Conservation (phyloP, 805 yeast genomes). For the Hanseniaspora guilliermondii region DNA sequence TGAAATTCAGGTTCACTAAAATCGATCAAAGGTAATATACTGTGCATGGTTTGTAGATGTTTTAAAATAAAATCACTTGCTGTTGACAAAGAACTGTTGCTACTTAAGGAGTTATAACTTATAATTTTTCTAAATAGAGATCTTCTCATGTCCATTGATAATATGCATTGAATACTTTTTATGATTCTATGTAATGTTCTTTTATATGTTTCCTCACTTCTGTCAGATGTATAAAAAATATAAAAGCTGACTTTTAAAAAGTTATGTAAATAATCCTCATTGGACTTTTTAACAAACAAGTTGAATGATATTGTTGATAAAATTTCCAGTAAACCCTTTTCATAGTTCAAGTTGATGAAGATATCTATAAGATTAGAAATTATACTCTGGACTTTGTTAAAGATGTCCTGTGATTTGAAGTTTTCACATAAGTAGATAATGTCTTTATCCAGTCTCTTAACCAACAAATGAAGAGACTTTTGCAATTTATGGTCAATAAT, state of each 20-base stretch:
- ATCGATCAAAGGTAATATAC: background rate
- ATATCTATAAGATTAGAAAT: background rate
- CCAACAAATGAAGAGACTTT: background rate
- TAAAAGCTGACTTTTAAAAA: conserved; percentile 17
- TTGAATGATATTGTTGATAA: conserved; percentile 24
- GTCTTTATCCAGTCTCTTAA: background rate
- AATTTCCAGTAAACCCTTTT: conserved; percentile 16
- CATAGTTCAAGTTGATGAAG: background rate
- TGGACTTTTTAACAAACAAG: conserved; percentile 17
- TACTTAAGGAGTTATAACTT: conserved; percentile 18
- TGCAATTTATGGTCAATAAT: background rate
- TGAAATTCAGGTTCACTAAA: background rate
- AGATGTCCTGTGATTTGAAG: background rate
- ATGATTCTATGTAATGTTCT: conserved; percentile 17
- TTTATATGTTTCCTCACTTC: background rate
- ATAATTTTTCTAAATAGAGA: conserved; percentile 19
- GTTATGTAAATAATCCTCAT: conserved; percentile 14
- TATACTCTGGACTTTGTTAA: background rate
- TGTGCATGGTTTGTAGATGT: background rate
- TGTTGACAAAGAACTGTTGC: conserved; percentile 10
- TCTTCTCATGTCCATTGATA: conserved; percentile 12
- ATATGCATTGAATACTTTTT: conserved; percentile 18
- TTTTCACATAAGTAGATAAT: background rate
- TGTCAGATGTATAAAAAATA: conserved; percentile 12
- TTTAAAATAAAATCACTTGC: conserved; percentile 15